These are phyloP conservation scores for Candida bentonensis DNA, from an alignment of 805 yeast species.

Conservation along the genomic window DNA sequence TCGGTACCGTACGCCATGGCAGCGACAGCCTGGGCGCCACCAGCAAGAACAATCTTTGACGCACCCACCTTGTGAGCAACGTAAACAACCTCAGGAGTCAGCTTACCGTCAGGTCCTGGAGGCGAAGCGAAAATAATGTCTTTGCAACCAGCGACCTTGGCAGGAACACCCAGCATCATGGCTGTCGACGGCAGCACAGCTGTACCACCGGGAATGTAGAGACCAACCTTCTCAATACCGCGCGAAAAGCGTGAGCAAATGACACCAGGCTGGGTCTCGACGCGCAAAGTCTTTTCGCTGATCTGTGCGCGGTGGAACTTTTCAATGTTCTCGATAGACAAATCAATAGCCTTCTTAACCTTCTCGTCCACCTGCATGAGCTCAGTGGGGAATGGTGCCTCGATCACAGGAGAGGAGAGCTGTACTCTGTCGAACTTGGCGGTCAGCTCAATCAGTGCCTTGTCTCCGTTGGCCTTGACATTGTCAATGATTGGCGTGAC, in stretches of 20 bases:
- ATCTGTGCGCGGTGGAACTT: conserved; percentile 87
- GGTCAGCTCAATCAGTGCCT: conserved; percentile 77
- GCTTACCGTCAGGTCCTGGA: conserved; percentile 81
- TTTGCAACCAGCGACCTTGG: conserved; percentile 91
- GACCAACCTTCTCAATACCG: conserved; percentile 88
- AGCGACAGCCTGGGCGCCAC: conserved; percentile 99
- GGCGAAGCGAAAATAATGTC: conserved; percentile 91
- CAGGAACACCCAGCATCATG: conserved; percentile 96
- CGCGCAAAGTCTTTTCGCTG: conserved; percentile 50
- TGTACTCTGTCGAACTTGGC: conserved; percentile 81
- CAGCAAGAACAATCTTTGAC: conserved; percentile 78
- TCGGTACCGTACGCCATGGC: conserved; percentile 99
- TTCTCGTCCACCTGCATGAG: conserved; percentile 61
- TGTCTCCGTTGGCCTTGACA: conserved; percentile 69
- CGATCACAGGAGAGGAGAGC: conserved; percentile 56
- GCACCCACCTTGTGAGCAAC: conserved; percentile 97
- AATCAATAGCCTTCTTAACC: conserved; percentile 72
- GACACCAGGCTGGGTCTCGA: conserved; percentile 92
- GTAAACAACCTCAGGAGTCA: conserved; percentile 94
- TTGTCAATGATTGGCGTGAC: conserved; percentile 80
- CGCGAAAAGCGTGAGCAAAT: conserved; percentile 87
- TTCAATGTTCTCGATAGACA: conserved; percentile 76
- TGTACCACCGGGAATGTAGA: conserved; percentile 97
- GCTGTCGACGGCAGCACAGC: conserved; percentile 97
- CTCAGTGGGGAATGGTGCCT: conserved; percentile 77